A percentile compares a stretch with the other conserved stretches of the same genome.
Evolutionary conservation across 2,329 filamentous ascomycete species (phyloP).

Genomic region (Colletotrichum kahawae): DNA sequence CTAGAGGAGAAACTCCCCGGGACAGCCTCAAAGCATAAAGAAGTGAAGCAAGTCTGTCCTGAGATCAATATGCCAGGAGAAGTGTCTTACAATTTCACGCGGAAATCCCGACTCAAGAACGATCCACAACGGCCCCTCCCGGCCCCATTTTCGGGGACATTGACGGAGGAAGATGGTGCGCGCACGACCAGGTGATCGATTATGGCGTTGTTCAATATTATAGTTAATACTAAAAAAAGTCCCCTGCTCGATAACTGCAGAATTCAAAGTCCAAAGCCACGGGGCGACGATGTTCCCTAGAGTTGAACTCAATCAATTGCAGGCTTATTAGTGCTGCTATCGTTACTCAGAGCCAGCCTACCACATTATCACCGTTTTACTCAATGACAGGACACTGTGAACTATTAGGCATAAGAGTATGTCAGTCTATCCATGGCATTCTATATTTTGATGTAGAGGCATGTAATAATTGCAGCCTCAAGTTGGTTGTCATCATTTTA

Average conservation of each 20-base stretch:
- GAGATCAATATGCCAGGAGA: not conserved
- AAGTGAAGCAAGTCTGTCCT: not conserved
- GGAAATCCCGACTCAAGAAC: not conserved
- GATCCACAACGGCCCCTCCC: not conserved
- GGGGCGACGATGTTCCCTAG: not conserved
- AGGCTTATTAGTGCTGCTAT: not conserved
- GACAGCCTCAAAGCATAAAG: not conserved
- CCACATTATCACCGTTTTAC: not conserved
- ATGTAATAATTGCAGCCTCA: not conserved
- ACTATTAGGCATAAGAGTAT: not conserved
- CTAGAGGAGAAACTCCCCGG: not conserved
- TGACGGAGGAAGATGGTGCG: not conserved
- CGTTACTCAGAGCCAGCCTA: not conserved
- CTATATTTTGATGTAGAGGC: not conserved
- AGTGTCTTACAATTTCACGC: not conserved
- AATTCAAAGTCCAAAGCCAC: not conserved
- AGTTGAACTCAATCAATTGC: not conserved
- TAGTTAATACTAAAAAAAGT: not conserved
- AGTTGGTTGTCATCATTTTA: not conserved
- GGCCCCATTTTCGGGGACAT: not conserved
- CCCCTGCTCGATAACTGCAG: not conserved
- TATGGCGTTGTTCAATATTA: not conserved
- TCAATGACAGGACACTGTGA: not conserved
- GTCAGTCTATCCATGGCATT: not conserved
- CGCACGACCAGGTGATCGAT: not conserved